A percentile compares a stretch with the other conserved stretches of the same genome.
Conservation (phyloP, 1,284 basidiomycete genomes). For the Pisolithus thermaeus region DNA sequence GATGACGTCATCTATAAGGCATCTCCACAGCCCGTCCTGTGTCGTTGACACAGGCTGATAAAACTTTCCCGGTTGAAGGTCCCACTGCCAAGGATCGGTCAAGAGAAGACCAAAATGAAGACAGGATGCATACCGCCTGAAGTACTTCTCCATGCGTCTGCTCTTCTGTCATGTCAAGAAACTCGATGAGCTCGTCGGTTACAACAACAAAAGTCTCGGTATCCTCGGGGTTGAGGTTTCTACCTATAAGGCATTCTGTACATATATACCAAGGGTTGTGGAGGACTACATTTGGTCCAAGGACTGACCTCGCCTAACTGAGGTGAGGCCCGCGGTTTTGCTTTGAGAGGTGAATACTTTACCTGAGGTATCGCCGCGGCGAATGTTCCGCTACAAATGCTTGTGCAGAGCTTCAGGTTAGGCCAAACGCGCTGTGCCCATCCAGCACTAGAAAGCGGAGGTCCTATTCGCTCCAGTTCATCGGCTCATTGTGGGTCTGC, state of each 20-base stretch:
- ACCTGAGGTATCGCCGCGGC: slow-evolving; percentile 16
- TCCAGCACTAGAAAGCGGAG: slow-evolving; percentile 3
- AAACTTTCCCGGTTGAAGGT: slow-evolving; percentile 4
- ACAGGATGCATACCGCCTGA: slow-evolving; percentile 10
- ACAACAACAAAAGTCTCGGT: slow-evolving; percentile 4
- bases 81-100: slow-evolving; percentile 10
- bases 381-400: slow-evolving; percentile 19
- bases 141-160: slow-evolving; percentile 9
- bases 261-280: slow-evolving; percentile 9
- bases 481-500: slow-evolving; percentile 11
- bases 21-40: background rate
- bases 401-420: slow-evolving; percentile 9
- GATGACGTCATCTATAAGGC: background rate
- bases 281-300: slow-evolving; percentile 15
- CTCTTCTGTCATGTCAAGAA: slow-evolving; percentile 10
- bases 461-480: slow-evolving; percentile 13
- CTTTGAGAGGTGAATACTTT: background rate
- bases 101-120: background rate
- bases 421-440: slow-evolving; percentile 19
- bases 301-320: slow-evolving; percentile 1
- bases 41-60: background rate
- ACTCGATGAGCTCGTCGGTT: slow-evolving; percentile 16
- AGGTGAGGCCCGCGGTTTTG: background rate
- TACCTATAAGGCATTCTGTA: background rate
- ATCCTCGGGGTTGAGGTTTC: background rate